Base-by-base conservation (phyloP, 768 basidiomycete species). In the Termitomyces sp. region DNA sequence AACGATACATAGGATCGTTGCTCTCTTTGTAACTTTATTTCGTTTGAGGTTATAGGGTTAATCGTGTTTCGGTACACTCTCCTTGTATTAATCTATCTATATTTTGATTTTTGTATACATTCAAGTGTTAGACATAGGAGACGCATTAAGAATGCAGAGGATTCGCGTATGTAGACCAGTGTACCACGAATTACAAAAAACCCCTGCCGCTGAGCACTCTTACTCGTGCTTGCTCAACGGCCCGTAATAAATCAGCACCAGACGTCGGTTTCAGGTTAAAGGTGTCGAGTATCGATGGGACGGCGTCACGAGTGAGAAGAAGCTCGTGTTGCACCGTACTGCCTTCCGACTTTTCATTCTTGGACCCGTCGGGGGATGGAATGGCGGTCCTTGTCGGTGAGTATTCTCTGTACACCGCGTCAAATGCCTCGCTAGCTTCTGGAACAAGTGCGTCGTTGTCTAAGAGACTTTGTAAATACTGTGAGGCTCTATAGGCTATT, bases 401-500 rank as follows among this genome's bases (percentile, higher is more conserved):
- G 42, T 67, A 61, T 20, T 66, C 48, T 20, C 64, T 62, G 70
- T 90, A 92, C 36, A 90, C 70, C 1, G 62, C 61, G 60, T 92
- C 86, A 24, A 92, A 78, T 22, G 73, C 71, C 51, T 72, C 60
- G 66, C 78, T 84, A 18, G 80, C 70, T 64, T 83, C 68, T 2
- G 88, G 85, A 12, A 81, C 73, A 48, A 92, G 81, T 33, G 77
- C 70, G 3, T 79, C 81, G 34, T 73, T 72, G 47, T 82, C 75
- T 44, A 91, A 66, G 49, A 92, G 80, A 28, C 73, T 75, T 62
- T 83, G 73, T 1, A 92, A 73, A 72, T 90, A 86, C 65, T 82
- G 75, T 9, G 90, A 86, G 33, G 87, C 79, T 73, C 80, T 86
- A 71, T 82, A 88, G 29, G 87, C 88, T 89, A 64, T 26, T 4